Evolutionary conservation across 202 grass and related monocot genomes (phyloP).

Genomic region (Eragrostis tef): DNA sequence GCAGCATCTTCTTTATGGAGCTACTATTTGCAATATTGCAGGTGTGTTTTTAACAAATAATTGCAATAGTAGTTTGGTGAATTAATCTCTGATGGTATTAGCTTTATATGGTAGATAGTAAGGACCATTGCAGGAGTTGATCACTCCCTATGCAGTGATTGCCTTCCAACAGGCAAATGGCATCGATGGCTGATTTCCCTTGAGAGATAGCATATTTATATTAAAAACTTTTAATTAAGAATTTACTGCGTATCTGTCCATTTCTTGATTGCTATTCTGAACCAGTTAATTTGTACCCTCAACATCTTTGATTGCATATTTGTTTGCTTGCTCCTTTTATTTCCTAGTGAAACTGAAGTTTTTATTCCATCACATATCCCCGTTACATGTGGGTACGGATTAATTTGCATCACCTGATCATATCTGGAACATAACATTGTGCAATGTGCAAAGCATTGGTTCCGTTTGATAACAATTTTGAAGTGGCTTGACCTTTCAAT

Average conservation of each 20-base stretch:
- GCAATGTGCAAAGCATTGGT: not conserved
- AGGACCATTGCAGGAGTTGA: not conserved
- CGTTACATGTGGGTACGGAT: not conserved
- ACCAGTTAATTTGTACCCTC: constrained; percentile 2
- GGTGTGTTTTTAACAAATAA: constrained; percentile 54
- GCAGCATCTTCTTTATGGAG: constrained; percentile 68
- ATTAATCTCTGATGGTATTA: not conserved
- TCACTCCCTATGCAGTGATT: not conserved
- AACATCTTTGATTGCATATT: not conserved
- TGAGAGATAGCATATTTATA: not conserved
- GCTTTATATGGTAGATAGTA: not conserved
- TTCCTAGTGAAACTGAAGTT: constrained; percentile 6
- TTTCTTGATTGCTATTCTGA: constrained; percentile 7
- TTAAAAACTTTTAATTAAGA: not conserved
- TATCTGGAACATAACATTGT: not conserved
- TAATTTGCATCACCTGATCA: not conserved
- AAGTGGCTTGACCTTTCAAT: not conserved
- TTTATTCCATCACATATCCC: not conserved
- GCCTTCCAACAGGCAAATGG: not conserved
- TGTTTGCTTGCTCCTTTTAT: constrained; percentile 7
- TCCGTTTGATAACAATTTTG: not conserved
- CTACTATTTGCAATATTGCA: constrained; percentile 64
- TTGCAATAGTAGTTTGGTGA: not conserved
- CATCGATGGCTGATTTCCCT: not conserved
- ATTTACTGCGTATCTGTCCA: constrained; percentile 3